Percentiles rank a stretch among this genome's conserved stretches.
phyloP scores from a whole-genome alignment of 176 grass and related monocot species.

The Canna indica region DNA sequence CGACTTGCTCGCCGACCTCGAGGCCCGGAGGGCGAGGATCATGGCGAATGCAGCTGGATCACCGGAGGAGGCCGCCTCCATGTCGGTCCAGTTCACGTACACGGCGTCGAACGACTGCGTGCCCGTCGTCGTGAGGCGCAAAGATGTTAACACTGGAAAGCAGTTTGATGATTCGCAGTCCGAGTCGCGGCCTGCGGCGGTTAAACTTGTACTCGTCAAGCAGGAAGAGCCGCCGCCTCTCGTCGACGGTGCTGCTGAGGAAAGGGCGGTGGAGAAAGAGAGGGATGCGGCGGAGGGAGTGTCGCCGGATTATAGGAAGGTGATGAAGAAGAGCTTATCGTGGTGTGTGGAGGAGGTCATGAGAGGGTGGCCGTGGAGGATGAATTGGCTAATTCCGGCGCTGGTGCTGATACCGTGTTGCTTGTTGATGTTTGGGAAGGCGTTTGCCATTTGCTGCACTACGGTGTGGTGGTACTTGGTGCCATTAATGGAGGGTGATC shows the following conservation, averaged over 20 bases:
- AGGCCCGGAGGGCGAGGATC: not conserved
- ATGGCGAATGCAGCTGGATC: not conserved
- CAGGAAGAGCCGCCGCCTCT: not conserved
- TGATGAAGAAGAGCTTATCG: not conserved
- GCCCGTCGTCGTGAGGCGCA: not conserved
- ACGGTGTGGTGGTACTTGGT: slow-evolving; percentile 16
- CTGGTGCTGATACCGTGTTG: slow-evolving; percentile 1
- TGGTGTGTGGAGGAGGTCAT: no score
- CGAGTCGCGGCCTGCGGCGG: no score
- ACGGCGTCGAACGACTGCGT: not conserved
- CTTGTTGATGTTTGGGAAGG: slow-evolving; percentile 10
- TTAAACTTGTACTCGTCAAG: not conserved
- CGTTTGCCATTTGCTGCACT: slow-evolving; percentile 18
- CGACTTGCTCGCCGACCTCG: not conserved
- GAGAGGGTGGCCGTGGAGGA: not conserved
- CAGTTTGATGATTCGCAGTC: not conserved
- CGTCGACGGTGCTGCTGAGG: not conserved
- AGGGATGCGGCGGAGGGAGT: no score
- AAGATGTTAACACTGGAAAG: no score
- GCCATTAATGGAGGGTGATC: not conserved
- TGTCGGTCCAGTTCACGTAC: not conserved
- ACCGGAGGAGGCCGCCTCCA: not conserved
- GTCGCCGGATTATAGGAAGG: no score
- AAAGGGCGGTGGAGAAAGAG: not conserved
- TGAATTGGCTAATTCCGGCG: not conserved